Evolutionary conservation across 345 rosid species (phyloP), one percentile per base, ranked within the genome.

Genomic region (Brassica cretica): DNA sequence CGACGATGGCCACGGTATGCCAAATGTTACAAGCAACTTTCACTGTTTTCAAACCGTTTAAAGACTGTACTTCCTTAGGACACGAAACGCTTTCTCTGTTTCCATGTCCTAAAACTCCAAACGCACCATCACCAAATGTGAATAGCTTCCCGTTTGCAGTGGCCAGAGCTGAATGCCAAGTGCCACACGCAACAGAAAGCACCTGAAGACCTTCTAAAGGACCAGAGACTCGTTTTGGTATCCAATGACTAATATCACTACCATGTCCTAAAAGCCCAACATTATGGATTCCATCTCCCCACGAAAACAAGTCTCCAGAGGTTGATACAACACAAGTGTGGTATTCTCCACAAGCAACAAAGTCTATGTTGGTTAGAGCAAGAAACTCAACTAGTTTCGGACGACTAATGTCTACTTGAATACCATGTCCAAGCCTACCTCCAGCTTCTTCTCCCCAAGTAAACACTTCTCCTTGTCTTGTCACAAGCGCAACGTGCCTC

Each of bases 401-500:
- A 59, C 86, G 89, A 72, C 93, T 83, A 60, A 87, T 86, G 75
- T 93, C 93, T 3, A 72, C 82, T 73, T 91, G 88, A 21, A 80
- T 78, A 74, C 98, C 98, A 84, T 92, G 98, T 62, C 98, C 98
- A 58, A 94, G 98, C 83, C 98, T 88, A 19, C 98, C 98, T 9
- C 98, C 97, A 72, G 84, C 86, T 84, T 92, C 98, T 84, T 92
- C 98, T 58, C 98, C 98, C 98, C 98, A 94, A 5, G 98, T 89
- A 82, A 92, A 94, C 56, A 92, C 95, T 82, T 94, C 98, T 21
- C 98, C 98, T 83, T 94, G 98, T 81, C 90, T 92, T 4, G 98
- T 94, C 37, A 94, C 93, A 71, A 92, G 98, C 66, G 93, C 93
- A 6, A 92, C 71, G 56, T 94, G 98, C 44, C 92, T 86, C 41